Base-by-base conservation (phyloP, 2,329 filamentous ascomycete genomes). In the Hymenoscyphus fructigenus region DNA sequence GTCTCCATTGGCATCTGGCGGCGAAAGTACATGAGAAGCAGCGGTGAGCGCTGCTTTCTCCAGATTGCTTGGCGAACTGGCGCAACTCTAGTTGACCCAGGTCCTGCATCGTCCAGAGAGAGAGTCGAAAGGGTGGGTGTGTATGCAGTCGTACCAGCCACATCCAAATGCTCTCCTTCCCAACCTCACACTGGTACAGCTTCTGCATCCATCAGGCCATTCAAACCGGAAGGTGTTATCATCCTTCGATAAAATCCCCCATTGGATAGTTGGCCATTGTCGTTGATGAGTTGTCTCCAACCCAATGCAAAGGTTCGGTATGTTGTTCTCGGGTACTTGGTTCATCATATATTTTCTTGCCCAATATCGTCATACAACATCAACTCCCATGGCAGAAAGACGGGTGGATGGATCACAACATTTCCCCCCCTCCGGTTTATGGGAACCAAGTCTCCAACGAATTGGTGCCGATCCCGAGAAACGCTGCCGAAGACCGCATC, bases 311-410 rank as follows among this genome's bases (percentile, higher is more conserved):
- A 20, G 59, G 15, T 50, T 32, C 32, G 59, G 41, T n/a, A 26
- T 23, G 50, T 32, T 38, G 29, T 56, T 32, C 23, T 50, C 41
- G 28, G 47, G n/a, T 56, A 32, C 65, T 36, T 63, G 20, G 57
- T 29, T 59, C 59, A 57, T 64, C 55, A 60, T 64, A 59, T 65
- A 62, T 63, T 62, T 56, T 56, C 32, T 67, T 61, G 66, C 66
- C 68, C 62, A 68, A 68, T 55, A 15, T 70, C 34, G 66, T 63
- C 9, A 53, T 53, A 70, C 68, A 62, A 61, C 68, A 66, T 63
- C 59, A 47, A 36, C 15, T 34, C 20, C 36, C 50, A 61, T 56
- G 34, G 28, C 32, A n/a, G 57, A 34, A 34, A 57, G 28, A 57
- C 57, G 57, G 60, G 61, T 63, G 36, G 60, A 57, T 53, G 64